Percentiles rank a stretch among this genome's conserved stretches.
Evolutionary conservation across 192 early-diverging fungal genomes (phyloP).

Genomic region (Rhizoclosmatium sp.): DNA sequence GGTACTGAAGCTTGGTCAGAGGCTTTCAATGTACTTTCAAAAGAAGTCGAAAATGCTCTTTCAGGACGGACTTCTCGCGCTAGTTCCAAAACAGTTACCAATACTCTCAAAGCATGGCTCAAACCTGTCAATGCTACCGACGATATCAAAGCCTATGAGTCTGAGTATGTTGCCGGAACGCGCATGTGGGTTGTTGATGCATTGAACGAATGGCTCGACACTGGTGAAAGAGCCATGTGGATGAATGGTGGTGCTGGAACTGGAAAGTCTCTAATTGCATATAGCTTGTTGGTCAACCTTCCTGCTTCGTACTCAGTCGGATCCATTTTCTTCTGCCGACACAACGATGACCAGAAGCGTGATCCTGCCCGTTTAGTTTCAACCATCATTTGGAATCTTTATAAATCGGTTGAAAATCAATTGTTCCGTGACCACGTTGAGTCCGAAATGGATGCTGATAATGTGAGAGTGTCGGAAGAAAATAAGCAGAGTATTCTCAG

Average conservation of each 20-base stretch:
- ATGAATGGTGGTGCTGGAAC: constrained; percentile 17
- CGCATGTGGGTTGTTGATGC: constrained; percentile 9
- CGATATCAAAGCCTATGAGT: constrained; percentile 21
- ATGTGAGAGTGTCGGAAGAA: background rate
- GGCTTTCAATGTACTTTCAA: background rate
- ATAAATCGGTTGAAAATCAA: background rate
- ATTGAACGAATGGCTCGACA: background rate
- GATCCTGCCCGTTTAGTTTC: background rate
- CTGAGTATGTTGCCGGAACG: constrained; percentile 19
- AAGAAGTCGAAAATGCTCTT: background rate
- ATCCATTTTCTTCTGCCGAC: constrained; percentile 41
- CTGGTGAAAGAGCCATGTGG: constrained; percentile 26
- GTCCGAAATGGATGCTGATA: background rate
- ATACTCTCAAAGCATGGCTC: constrained; percentile 10
- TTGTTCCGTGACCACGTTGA: background rate
- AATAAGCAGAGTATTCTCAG: background rate
- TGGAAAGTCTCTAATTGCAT: constrained; percentile 36
- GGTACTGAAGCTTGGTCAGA: background rate
- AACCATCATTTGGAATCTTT: constrained; percentile 22
- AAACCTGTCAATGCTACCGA: constrained; percentile 20
- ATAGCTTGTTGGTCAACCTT: background rate
- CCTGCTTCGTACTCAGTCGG: constrained; percentile 33
- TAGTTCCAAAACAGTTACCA: background rate
- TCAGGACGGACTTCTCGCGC: background rate
- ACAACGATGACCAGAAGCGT: constrained; percentile 35